Conservation (phyloP, 441 rosid species). For the Biscutella laevigata region DNA sequence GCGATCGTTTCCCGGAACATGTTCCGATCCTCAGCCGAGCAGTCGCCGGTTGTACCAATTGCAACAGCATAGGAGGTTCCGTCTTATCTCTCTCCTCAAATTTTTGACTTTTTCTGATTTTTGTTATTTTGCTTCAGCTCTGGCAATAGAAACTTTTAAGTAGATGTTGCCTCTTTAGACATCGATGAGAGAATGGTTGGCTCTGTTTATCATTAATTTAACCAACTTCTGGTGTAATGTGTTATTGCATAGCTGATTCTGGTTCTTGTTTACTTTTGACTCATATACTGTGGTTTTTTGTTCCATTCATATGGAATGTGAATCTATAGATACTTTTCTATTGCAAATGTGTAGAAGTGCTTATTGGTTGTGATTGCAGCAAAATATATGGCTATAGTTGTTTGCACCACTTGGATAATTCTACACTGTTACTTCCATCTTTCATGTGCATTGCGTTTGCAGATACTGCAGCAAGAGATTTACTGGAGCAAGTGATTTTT, state of each 20-base stretch:
- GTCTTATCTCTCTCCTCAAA: background rate
- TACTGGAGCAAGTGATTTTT: conserved; percentile 79
- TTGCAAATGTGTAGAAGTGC: too few relatives aligned
- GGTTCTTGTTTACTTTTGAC: background rate
- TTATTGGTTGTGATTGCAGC: conserved; percentile 6
- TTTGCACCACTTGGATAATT: conserved; percentile 12
- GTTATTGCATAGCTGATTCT: background rate
- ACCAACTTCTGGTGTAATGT: conserved; percentile 10
- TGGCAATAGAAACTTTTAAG: background rate
- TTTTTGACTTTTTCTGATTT: background rate
- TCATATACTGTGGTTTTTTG: too few relatives aligned
- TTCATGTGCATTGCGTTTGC: conserved; percentile 22
- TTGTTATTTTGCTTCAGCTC: background rate
- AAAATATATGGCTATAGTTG: conserved; percentile 11
- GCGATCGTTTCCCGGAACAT: conserved; percentile 21
- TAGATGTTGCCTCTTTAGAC: background rate
- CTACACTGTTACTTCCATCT: background rate
- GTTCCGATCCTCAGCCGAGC: conserved; percentile 27
- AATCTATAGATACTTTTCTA: too few relatives aligned
- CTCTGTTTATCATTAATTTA: background rate
- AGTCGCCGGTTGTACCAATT: conserved; percentile 27
- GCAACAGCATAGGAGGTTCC: conserved; percentile 28
- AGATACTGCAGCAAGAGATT: conserved; percentile 80
- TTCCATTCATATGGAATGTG: too few relatives aligned
- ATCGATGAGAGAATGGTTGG: background rate